Conservation (phyloP, 495 filamentous ascomycete species). For the Rhizodiscina lignyota region DNA sequence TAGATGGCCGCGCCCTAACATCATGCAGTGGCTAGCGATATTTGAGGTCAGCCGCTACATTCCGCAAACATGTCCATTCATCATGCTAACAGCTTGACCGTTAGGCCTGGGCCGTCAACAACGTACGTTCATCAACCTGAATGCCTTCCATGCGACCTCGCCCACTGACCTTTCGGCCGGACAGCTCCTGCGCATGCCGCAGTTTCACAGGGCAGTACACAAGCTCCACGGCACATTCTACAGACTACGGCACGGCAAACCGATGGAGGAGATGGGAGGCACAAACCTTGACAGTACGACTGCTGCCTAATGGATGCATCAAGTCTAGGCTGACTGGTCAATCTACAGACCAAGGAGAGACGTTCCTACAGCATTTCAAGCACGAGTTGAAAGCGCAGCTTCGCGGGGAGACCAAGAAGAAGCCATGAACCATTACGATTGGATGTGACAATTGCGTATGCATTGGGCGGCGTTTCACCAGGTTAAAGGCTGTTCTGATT, state of each 20-base stretch:
- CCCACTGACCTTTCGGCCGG: neutral
- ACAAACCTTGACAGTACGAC: slow-evolving; percentile 15
- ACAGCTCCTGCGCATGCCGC: slow-evolving; percentile 15
- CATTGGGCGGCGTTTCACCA: too few relatives aligned
- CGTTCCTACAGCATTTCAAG: slow-evolving; percentile 15
- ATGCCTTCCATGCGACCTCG: neutral
- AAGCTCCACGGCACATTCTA: slow-evolving; percentile 12
- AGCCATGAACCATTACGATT: too few relatives aligned
- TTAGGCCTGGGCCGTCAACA: slow-evolving; percentile 5
- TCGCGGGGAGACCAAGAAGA: too few relatives aligned
- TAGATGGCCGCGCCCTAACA: too few relatives aligned
- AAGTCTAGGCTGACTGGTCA: neutral
- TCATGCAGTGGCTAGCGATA: too few relatives aligned
- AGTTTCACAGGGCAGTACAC: slow-evolving; percentile 18
- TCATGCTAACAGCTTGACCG: too few relatives aligned
- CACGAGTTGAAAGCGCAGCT: slow-evolving; percentile 15
- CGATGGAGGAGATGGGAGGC: slow-evolving; percentile 20
- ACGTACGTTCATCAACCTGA: slow-evolving; percentile 1
- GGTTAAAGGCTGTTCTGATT: too few relatives aligned
- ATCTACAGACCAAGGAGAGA: slow-evolving; percentile 1
- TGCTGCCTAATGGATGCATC: neutral
- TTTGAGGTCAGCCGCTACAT: too few relatives aligned
- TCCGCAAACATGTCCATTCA: too few relatives aligned
- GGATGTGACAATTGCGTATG: too few relatives aligned
- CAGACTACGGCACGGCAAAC: slow-evolving; percentile 13